Percentiles rank a stretch among this genome's conserved stretches.
Conservation (phyloP, 768 basidiomycete genomes). For the Tulasnella sp. region DNA sequence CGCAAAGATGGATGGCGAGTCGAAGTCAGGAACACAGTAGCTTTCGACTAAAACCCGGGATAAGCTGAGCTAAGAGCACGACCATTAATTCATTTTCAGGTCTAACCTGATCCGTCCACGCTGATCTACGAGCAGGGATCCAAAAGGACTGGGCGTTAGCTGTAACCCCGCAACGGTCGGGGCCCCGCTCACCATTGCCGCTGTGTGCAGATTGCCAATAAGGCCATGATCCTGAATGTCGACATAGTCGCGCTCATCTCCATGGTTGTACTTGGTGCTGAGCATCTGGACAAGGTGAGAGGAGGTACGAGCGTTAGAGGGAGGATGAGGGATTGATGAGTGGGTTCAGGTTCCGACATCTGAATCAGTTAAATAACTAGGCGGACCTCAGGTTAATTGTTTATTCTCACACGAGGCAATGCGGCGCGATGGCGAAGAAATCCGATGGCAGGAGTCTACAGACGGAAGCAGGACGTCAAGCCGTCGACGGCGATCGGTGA, state of each 20-base stretch:
- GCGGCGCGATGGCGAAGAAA: background rate
- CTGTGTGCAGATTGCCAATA: conserved; percentile 80
- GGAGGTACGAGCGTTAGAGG: background rate
- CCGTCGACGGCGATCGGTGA: conserved; percentile 1
- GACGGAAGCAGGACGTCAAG: background rate
- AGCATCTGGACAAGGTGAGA: background rate
- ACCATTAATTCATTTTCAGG: conserved; percentile 29
- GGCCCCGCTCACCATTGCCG: conserved; percentile 53
- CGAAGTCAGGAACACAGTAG: conserved; percentile 90
- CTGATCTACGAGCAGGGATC: conserved; percentile 48
- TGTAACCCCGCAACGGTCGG: background rate
- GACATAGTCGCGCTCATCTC: conserved; percentile 53
- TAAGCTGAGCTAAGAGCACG: background rate
- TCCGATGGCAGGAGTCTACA: background rate
- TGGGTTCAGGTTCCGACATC: background rate
- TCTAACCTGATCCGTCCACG: conserved; percentile 72
- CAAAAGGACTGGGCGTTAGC: conserved; percentile 14
- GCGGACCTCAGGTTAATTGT: background rate
- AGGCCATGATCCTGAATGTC: conserved; percentile 76
- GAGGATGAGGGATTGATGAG: background rate
- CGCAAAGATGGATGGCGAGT: conserved; percentile 89
- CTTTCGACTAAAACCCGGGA: conserved; percentile 62
- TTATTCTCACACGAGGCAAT: background rate
- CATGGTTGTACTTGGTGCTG: conserved; percentile 17
- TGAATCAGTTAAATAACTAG: background rate